Conservation (phyloP, 495 filamentous ascomycete species). For the Letharia lupina region DNA sequence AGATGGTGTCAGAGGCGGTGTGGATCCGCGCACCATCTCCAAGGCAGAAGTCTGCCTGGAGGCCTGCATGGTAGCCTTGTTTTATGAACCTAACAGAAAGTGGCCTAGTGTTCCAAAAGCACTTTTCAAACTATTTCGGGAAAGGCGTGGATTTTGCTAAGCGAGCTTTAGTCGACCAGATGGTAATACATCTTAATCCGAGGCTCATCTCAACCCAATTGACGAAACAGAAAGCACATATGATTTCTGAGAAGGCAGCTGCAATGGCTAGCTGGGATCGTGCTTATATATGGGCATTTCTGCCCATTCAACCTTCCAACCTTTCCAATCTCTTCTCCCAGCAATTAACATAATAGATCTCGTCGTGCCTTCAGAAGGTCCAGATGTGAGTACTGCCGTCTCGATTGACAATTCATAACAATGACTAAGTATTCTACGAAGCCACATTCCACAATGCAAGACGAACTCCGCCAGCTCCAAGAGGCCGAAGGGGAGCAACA, state of each 20-base stretch:
- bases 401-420: too few species aligned
- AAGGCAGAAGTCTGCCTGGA: too few species aligned
- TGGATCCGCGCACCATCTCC: too few species aligned
- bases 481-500: too few species aligned
- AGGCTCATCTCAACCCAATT: background rate
- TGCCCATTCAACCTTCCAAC: background rate
- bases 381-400: too few species aligned
- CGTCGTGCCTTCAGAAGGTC: too few species aligned
- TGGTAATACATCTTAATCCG: background rate
- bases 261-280: background rate
- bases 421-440: too few species aligned
- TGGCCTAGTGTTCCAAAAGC: conserved; percentile 1
- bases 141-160: background rate
- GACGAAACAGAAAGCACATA: conserved; percentile 1
- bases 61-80: too few species aligned
- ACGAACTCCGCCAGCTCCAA: too few species aligned
- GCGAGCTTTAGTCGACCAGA: conserved; percentile 1
- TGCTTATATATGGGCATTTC: background rate
- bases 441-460: too few species aligned
- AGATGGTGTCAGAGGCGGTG: too few species aligned
- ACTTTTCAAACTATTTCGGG: conserved; percentile 2
- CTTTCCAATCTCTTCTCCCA: background rate
- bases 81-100: background rate
- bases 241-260: background rate
- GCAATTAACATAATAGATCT: background rate